Conservation (phyloP, 306 rosid genomes). For the Corylus avellana region DNA sequence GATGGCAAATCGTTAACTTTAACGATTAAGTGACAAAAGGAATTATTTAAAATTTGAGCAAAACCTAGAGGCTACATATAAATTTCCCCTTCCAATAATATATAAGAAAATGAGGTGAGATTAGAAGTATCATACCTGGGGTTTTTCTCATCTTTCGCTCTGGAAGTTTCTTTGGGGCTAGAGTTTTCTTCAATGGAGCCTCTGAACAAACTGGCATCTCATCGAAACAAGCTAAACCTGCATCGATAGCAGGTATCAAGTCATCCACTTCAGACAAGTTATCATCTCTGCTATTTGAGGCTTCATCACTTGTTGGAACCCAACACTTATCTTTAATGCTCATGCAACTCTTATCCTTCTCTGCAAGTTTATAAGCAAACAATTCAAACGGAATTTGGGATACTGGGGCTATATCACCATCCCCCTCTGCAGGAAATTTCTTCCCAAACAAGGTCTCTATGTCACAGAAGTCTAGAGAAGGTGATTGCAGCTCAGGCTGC, state of each 20-base stretch:
- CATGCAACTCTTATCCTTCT: conserved; percentile 56
- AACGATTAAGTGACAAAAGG: no score
- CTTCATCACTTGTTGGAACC: conserved; percentile 38
- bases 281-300: conserved; percentile 28
- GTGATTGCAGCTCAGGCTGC: conserved; percentile 49
- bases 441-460: conserved; percentile 62
- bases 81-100: no score
- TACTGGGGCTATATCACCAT: conserved; percentile 27
- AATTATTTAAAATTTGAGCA: no score
- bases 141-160: conserved; percentile 39
- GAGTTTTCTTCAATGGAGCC: conserved; percentile 44
- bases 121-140: conserved; percentile 55
- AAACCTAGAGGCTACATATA: no score
- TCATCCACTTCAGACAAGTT: conserved; percentile 40
- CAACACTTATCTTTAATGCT: conserved; percentile 28
- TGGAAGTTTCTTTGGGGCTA: conserved; percentile 29
- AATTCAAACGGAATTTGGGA: conserved; percentile 80
- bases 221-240: conserved; percentile 44
- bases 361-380: conserved; percentile 68
- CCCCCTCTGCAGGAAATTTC: conserved; percentile 35
- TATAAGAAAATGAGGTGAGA: not conserved
- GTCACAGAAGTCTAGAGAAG: conserved; percentile 66
- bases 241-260: conserved; percentile 27
- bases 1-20: no score
- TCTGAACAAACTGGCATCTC: conserved; percentile 35